A percentile compares a stretch with the other conserved stretches of the same genome.
Evolutionary conservation across 2,329 filamentous ascomycete species (phyloP).

Genomic region (Sporothrix schenckii): DNA sequence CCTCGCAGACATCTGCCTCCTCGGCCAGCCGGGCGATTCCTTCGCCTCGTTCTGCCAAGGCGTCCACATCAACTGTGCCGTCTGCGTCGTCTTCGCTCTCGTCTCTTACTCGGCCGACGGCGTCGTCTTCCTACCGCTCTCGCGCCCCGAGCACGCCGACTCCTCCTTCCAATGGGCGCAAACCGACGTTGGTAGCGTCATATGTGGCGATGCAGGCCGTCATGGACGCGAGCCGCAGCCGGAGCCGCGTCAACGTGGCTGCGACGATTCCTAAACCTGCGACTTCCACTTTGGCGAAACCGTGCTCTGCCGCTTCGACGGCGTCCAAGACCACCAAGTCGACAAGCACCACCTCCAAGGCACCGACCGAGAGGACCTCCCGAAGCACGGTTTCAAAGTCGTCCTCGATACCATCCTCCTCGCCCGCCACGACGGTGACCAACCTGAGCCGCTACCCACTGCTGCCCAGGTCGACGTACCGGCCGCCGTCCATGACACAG

Average conservation of each 20-base stretch:
- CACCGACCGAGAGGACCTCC: background rate
- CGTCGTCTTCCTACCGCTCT: background rate
- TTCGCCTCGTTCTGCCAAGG: background rate
- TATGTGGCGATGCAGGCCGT: constrained; percentile 30
- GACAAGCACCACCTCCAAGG: background rate
- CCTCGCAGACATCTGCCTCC: background rate
- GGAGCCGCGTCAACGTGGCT: background rate
- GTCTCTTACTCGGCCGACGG: background rate
- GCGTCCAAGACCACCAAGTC: background rate
- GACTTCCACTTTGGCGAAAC: background rate
- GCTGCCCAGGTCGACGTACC: background rate
- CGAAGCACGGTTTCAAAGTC: background rate
- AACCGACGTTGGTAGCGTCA: constrained; percentile 16
- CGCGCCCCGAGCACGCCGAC: background rate
- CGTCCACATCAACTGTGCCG: background rate
- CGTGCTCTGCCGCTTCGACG: background rate
- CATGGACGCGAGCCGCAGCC: background rate
- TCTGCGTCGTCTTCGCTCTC: background rate
- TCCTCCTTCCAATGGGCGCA: background rate
- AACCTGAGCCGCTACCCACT: background rate
- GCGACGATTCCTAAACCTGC: background rate
- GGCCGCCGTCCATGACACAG: background rate
- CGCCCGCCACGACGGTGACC: background rate
- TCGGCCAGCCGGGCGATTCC: background rate
- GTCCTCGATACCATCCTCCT: background rate